Evolutionary conservation across 306 rosid species (phyloP), one percentile per base, ranked within the genome.

Genomic region (Abrus precatorius): DNA sequence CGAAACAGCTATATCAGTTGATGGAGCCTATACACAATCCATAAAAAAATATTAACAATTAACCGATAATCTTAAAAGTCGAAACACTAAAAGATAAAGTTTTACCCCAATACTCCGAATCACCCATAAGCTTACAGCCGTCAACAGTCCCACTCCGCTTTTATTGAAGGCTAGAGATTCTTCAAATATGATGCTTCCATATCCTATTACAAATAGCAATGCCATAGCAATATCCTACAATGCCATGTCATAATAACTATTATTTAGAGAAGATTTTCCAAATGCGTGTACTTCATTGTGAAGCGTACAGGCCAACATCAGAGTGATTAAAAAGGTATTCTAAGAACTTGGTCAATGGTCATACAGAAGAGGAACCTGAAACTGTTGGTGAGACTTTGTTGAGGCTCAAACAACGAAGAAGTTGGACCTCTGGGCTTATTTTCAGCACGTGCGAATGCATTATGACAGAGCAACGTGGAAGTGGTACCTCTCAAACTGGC

Each of bases 121-220:
- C 47, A 84, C 89, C 99, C 99, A 92, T 78, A 95, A 86, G 90
- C 97, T 85, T 53, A 91, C 97, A 49, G 99, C 99, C 99, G 92
- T 95, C 85, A 95, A 80, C n/a, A 95, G 81, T 33, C 95, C 99
- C 2, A 92, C 97, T 77, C 97, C 97, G 57, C 91, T 92, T 87
- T 95, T 95, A 80, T 92, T 92, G 83, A 92, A 91, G 79, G 95
- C 94, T 57, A 95, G 85, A 57, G 92, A 87, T 84, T 95, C 94
- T 89, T 95, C 97, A 80, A 92, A 95, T 63, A 95, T 92, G 87
- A 95, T 92, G 81, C 95, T 92, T 10, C 85, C 94, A 89, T 95
- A 95, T 75, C 99, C 99, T 85, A 92, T 72, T 77, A 92, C 91
- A 85, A 95, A 92, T 47, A 95, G 84, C 87, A 95, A 78, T 82